phyloP scores from a whole-genome alignment of 176 grass and related monocot genomes.

The Rhynchospora tenuis region DNA sequence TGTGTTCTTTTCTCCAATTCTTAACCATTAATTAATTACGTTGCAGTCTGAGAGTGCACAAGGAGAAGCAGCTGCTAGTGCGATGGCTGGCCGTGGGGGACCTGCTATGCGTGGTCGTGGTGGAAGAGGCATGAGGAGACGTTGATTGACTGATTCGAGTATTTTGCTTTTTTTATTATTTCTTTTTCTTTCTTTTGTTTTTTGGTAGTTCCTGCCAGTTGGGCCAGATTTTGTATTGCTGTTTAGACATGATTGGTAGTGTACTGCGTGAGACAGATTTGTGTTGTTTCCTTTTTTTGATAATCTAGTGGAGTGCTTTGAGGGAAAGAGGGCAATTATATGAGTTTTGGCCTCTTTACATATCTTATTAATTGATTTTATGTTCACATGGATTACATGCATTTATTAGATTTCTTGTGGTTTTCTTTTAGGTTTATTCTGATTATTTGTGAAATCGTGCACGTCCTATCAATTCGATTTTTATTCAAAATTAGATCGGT shows the following conservation, averaged over 20 bases:
- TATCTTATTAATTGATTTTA: not conserved
- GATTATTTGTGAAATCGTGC: not conserved
- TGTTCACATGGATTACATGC: not conserved
- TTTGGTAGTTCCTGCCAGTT: not conserved
- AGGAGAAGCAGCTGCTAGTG: conserved; percentile 79
- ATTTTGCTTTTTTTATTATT: not conserved
- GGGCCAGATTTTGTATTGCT: not conserved
- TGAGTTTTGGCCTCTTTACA: not conserved
- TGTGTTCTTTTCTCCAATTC: not conserved
- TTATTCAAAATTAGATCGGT: too few relatives aligned
- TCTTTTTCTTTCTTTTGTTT: not conserved
- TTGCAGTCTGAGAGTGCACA: conserved; percentile 82
- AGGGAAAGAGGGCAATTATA: not conserved
- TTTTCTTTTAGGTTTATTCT: too few relatives aligned
- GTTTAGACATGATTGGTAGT: conserved; percentile 8
- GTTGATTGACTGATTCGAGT: conserved; percentile 11
- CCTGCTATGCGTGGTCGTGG: conserved; percentile 70
- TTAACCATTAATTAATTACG: not conserved
- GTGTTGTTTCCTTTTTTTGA: not conserved
- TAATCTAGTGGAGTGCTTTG: not conserved
- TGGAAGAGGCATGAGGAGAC: conserved; percentile 86
- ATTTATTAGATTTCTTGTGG: not conserved
- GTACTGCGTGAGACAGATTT: not conserved
- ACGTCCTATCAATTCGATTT: too few relatives aligned
- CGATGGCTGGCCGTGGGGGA: conserved; percentile 76